Conservation (phyloP, 2,329 filamentous ascomycete genomes). For the Pseudogymnoascus verrucosus region DNA sequence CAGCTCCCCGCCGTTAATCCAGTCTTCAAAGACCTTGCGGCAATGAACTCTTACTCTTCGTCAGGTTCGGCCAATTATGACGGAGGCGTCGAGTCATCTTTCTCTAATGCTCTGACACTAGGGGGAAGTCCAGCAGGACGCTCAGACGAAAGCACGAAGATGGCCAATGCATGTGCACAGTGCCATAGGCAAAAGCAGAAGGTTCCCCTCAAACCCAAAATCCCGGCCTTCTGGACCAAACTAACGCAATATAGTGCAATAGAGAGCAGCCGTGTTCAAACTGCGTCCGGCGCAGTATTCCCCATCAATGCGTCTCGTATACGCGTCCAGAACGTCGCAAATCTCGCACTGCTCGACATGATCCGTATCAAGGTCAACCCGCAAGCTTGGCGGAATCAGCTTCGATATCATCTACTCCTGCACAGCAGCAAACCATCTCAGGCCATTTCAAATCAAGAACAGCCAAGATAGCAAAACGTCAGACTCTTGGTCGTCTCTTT, state of each 20-base stretch:
- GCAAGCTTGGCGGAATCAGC: not conserved
- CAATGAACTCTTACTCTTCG: not conserved
- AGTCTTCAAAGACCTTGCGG: not conserved
- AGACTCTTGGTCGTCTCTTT: conserved; percentile 24
- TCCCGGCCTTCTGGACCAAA: not conserved
- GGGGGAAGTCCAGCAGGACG: not conserved
- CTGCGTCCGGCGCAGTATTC: conserved; percentile 10
- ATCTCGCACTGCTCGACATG: not conserved
- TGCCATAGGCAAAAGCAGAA: conserved; percentile 12
- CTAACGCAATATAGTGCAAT: conserved; percentile 8
- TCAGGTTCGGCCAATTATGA: not conserved
- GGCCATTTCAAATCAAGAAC: not conserved
- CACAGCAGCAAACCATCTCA: not conserved
- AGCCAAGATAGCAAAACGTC: not conserved
- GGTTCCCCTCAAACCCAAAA: not conserved
- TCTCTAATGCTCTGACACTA: not conserved
- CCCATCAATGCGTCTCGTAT: conserved; percentile 2
- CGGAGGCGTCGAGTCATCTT: not conserved
- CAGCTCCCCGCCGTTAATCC: not conserved
- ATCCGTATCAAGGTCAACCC: not conserved
- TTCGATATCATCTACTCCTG: not conserved
- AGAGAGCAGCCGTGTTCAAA: conserved; percentile 10
- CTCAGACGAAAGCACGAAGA: conserved; percentile 10
- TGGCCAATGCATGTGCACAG: conserved; percentile 11
- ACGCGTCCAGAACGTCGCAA: not conserved